Evolutionary conservation across 1,284 basidiomycete genomes (phyloP).

Genomic region (Cystobasidiaceae sp.): DNA sequence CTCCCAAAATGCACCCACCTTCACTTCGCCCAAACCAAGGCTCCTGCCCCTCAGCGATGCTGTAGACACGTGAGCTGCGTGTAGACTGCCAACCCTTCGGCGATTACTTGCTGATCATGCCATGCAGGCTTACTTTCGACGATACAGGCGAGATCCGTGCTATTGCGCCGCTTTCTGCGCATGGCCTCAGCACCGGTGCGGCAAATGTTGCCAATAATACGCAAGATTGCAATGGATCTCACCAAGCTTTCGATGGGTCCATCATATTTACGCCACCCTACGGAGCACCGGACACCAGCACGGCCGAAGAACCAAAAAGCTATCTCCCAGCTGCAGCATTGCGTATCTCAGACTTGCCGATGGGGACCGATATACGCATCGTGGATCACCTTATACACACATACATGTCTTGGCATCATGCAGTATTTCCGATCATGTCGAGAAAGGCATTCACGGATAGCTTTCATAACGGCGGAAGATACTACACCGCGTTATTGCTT

Average conservation of each 20-base stretch:
- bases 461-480: not conserved
- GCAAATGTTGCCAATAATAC: too few species aligned
- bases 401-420: conserved; percentile 7
- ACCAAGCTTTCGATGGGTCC: not conserved
- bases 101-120: too few species aligned
- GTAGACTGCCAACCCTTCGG: too few species aligned
- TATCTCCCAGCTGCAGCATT: not conserved
- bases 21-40: too few species aligned
- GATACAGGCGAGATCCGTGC: too few species aligned
- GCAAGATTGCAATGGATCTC: not conserved
- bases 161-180: too few species aligned
- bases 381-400: not conserved
- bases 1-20: too few species aligned
- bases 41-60: too few species aligned
- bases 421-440: not conserved
- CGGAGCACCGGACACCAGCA: not conserved
- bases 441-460: not conserved
- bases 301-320: not conserved
- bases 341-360: not conserved
- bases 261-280: not conserved
- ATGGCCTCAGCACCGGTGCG: too few species aligned
- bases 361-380: conserved; percentile 3
- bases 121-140: too few species aligned
- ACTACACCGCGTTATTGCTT: not conserved
- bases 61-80: too few species aligned